Percentiles rank a stretch among this genome's conserved stretches.
Evolutionary conservation across 306 rosid species (phyloP).

Genomic region (Prunus campanulata): DNA sequence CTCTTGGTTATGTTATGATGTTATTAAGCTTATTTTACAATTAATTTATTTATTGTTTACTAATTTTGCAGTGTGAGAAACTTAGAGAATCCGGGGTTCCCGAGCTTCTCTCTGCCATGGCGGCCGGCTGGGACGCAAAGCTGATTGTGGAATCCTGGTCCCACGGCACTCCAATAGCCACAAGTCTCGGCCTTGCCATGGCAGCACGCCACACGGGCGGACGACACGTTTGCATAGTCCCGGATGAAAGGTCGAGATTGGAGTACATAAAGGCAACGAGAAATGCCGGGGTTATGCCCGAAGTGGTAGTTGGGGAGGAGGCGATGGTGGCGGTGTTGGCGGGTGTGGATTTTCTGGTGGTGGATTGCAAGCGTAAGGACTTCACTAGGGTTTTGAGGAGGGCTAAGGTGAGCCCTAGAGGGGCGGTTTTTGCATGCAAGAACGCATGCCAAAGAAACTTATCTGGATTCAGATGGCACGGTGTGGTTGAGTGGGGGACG

Average conservation of each 20-base stretch:
- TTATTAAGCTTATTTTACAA: neutral
- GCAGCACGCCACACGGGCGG: slow-evolving; percentile 79
- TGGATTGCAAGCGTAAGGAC: slow-evolving; percentile 57
- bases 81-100: slow-evolving; percentile 65
- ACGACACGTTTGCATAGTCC: slow-evolving; percentile 75
- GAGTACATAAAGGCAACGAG: slow-evolving; percentile 47
- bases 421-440: slow-evolving; percentile 79
- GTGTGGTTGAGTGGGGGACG: slow-evolving; percentile 55
- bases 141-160: slow-evolving; percentile 68
- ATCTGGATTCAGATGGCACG: slow-evolving; percentile 53
- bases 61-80: slow-evolving; percentile 43
- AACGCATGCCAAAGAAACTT: slow-evolving; percentile 56
- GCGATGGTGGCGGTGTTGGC: slow-evolving; percentile 19
- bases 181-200: slow-evolving; percentile 73
- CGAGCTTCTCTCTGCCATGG: slow-evolving; percentile 83
- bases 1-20: neutral
- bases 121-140: slow-evolving; percentile 82
- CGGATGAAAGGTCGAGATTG: slow-evolving; percentile 46
- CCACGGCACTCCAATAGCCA: slow-evolving; percentile 41
- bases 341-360: slow-evolving; percentile 74
- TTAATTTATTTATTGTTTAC: neutral
- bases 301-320: slow-evolving; percentile 47
- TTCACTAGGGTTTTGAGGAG: slow-evolving; percentile 58
- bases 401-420: slow-evolving; percentile 45
- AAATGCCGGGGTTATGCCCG: slow-evolving; percentile 40